Percentiles rank a stretch among this genome's conserved stretches.
phyloP scores from a whole-genome alignment of 805 yeast species.

The Torulaspora delbrueckii region DNA sequence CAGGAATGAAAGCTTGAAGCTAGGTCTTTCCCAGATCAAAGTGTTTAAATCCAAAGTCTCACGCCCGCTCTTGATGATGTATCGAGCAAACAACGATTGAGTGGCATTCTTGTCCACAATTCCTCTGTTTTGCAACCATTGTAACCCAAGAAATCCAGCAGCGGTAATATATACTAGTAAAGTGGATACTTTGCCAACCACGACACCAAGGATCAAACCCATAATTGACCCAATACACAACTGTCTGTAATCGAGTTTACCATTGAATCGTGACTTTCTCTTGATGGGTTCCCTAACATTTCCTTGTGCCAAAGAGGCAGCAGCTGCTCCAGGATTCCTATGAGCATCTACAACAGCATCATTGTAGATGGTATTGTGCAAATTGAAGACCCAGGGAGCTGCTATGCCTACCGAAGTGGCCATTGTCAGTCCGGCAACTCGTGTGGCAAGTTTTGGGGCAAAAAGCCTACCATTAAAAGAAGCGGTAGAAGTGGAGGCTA shows the following conservation, averaged over 20 bases:
- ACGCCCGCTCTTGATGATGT: constrained; percentile 21
- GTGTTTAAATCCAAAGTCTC: constrained; percentile 21
- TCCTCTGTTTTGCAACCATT: constrained; percentile 27
- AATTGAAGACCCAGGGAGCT: constrained; percentile 13
- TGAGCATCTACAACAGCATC: constrained; percentile 21
- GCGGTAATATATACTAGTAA: constrained; percentile 22
- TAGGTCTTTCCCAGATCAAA: constrained; percentile 20
- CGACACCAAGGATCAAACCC: constrained; percentile 27
- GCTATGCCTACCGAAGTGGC: constrained; percentile 13
- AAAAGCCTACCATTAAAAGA: not conserved
- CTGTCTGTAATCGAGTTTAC: constrained; percentile 23
- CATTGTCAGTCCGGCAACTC: constrained; percentile 10
- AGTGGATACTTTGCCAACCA: constrained; percentile 27
- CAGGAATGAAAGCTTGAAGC: constrained; percentile 26
- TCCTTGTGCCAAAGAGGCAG: constrained; percentile 11
- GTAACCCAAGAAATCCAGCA: constrained; percentile 20
- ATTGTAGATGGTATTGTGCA: constrained; percentile 10
- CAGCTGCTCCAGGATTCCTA: constrained; percentile 11
- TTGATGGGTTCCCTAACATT: constrained; percentile 10
- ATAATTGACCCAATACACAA: constrained; percentile 29
- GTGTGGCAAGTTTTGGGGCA: constrained; percentile 7
- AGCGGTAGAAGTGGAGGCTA: not conserved
- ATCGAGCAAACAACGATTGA: constrained; percentile 12
- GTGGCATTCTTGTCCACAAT: constrained; percentile 21
- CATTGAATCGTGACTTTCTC: constrained; percentile 10